Conservation (phyloP, 495 filamentous ascomycete genomes). For the Hypoxylon perforatum region DNA sequence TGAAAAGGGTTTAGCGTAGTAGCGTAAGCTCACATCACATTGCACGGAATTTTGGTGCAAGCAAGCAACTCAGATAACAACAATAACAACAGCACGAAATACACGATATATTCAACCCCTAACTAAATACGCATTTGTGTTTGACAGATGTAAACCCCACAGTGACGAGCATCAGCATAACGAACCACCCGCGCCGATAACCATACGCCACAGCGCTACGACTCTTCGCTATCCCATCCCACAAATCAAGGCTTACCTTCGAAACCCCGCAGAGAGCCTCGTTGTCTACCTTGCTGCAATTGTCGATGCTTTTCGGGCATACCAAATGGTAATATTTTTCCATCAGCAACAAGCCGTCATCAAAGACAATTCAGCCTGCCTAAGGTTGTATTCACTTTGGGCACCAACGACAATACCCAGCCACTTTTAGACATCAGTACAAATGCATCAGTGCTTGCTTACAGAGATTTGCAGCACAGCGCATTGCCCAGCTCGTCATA, state of each 20-base stretch:
- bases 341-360: not conserved
- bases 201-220: not conserved
- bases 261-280: not conserved
- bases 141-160: no score
- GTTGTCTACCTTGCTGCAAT: not conserved
- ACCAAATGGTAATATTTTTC: not conserved
- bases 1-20: not conserved
- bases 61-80: not conserved
- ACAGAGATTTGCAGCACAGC: not conserved
- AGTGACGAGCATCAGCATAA: no score
- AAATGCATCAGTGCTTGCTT: not conserved
- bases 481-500: slow-evolving; percentile 8
- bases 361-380: not conserved
- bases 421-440: not conserved
- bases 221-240: not conserved
- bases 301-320: not conserved
- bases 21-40: not conserved
- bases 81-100: not conserved
- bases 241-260: not conserved
- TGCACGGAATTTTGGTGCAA: not conserved
- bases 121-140: not conserved
- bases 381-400: slow-evolving; percentile 1
- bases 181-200: not conserved
- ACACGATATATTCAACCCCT: not conserved
- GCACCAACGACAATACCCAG: not conserved